These are phyloP conservation scores for Brassica incana DNA, from an alignment of 345 rosid species.

Conservation along the genomic window DNA sequence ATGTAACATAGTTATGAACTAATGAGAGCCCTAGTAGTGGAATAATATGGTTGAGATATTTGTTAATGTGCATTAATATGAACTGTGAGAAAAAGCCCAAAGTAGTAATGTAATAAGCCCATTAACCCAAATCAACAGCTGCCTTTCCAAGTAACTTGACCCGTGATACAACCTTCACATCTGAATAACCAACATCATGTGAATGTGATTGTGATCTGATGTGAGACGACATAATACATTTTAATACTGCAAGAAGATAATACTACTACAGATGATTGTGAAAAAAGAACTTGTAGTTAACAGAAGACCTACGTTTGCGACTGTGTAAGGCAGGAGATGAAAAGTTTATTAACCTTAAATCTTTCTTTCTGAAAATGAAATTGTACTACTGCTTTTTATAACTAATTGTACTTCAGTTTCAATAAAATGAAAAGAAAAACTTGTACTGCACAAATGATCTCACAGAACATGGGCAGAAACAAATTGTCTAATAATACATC, in stretches of 20 bases:
- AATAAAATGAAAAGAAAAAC: not conserved
- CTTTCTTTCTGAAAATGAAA: not conserved
- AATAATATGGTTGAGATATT: not conserved
- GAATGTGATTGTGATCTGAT: not conserved
- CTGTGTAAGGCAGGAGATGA: not conserved
- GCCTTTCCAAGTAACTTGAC: not conserved
- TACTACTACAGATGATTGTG: not conserved
- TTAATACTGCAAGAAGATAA: not conserved
- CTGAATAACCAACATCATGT: not conserved
- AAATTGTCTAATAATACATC: not conserved
- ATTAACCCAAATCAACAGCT: not conserved
- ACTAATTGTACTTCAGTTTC: slow-evolving; percentile 2
- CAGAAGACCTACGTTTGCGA: slow-evolving; percentile 1
- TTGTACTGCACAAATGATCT: slow-evolving; percentile 31
- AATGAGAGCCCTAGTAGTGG: not conserved
- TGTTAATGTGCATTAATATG: not conserved
- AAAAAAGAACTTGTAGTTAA: not conserved
- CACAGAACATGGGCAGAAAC: slow-evolving; percentile 28
- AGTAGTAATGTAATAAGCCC: not conserved
- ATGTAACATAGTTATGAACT: too few relatives aligned
- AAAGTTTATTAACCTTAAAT: not conserved
- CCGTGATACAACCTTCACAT: not conserved
- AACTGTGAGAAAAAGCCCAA: not conserved
- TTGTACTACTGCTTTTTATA: not conserved
- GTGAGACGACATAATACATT: not conserved